Percentiles rank a stretch among this genome's conserved stretches.
phyloP scores from a whole-genome alignment of 192 early-diverging fungal species.

The Chytriomyces sp. region DNA sequence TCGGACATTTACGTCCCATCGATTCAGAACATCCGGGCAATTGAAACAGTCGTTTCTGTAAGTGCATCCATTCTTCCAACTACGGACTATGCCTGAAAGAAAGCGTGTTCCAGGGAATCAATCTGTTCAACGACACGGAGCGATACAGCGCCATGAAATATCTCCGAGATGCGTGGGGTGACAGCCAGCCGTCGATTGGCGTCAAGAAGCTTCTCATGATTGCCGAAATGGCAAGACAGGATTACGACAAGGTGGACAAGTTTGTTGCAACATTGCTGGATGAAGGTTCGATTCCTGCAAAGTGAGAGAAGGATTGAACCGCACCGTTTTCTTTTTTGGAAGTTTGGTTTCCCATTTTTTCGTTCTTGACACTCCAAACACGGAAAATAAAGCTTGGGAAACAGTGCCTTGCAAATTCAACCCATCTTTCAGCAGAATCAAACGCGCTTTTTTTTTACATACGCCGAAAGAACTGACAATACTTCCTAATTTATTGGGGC shows the following conservation, averaged over 20 bases:
- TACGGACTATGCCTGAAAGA: not conserved
- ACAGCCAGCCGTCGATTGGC: conserved; percentile 72
- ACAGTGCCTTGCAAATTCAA: no score
- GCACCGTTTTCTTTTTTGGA: no score
- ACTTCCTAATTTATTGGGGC: no score
- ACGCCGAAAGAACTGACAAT: no score
- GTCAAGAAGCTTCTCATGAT: conserved; percentile 93
- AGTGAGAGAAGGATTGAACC: no score
- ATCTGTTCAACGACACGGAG: conserved; percentile 76
- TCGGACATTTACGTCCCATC: conserved; percentile 81
- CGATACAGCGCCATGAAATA: conserved; percentile 56
- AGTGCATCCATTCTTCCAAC: not conserved
- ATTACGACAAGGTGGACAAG: conserved; percentile 76
- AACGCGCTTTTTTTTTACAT: no score
- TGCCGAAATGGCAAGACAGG: conserved; percentile 90
- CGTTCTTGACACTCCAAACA: no score
- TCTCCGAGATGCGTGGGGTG: conserved; percentile 60
- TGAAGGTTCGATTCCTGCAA: conserved; percentile 10
- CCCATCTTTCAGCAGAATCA: no score
- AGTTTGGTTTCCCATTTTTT: no score
- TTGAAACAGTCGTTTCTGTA: conserved; percentile 74
- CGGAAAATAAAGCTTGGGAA: no score
- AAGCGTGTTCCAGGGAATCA: conserved; percentile 45
- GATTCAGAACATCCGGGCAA: conserved; percentile 68
- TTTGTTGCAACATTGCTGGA: conserved; percentile 57